Conservation (phyloP, 805 yeast genomes). For the Ogataea kodamae region DNA sequence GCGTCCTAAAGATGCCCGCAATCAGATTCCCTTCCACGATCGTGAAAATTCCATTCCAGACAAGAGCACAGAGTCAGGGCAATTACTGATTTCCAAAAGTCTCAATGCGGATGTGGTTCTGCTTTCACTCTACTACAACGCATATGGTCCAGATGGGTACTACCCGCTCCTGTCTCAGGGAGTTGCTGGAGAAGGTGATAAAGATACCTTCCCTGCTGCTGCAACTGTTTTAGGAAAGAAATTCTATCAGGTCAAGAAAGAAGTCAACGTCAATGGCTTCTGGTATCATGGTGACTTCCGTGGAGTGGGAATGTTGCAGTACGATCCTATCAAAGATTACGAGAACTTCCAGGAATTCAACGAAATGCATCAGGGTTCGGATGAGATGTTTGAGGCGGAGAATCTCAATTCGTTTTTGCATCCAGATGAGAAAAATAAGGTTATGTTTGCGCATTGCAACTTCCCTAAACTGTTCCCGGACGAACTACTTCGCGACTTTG, state of each 20-base stretch:
- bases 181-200: constrained; percentile 76
- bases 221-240: constrained; percentile 47
- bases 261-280: constrained; percentile 47
- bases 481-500: constrained; percentile 32
- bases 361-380: constrained; percentile 18
- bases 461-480: constrained; percentile 48
- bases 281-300: constrained; percentile 30
- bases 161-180: constrained; percentile 58
- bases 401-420: constrained; percentile 21
- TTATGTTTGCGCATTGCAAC: constrained; percentile 40
- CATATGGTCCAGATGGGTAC: constrained; percentile 57
- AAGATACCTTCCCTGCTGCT: constrained; percentile 73
- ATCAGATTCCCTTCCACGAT: constrained; percentile 50
- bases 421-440: constrained; percentile 15
- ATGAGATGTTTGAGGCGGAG: constrained; percentile 15
- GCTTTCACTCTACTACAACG: constrained; percentile 55
- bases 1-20: constrained; percentile 17
- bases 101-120: constrained; percentile 52
- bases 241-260: constrained; percentile 54
- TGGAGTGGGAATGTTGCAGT: constrained; percentile 50
- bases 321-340: constrained; percentile 41
- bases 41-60: constrained; percentile 59
- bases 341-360: constrained; percentile 19
- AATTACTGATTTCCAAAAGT: constrained; percentile 52
- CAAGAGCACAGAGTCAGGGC: constrained; percentile 64